Evolutionary conservation across 75 land plant genomes (phyloP), one percentile per base, ranked within the genome.

Genomic region (Sequoiadendron giganteum): DNA sequence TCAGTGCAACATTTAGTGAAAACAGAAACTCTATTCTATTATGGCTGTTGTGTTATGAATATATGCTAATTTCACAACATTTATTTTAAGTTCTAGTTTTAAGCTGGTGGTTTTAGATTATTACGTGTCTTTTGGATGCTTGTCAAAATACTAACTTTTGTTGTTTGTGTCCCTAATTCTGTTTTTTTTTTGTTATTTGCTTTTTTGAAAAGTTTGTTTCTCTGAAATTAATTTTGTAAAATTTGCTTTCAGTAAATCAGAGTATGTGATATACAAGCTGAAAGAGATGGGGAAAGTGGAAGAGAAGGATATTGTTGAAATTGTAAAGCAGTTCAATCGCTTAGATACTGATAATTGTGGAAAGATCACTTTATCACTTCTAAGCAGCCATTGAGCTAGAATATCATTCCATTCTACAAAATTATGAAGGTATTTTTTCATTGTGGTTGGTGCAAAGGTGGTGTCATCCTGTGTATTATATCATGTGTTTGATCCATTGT

Each of bases 211-310:
- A n/a, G 54, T 45, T 1, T 25, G 10, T 47, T 82, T 45, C n/a
- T 82, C 43, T 47, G 52, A 82, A 1, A 11, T 82, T 82, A n/a
- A 47, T 45, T 82, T 19, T 82, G 52, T 45, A 82, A 21, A n/a
- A 10, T 82, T 45, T 82, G 52, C 52, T 86, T 91, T 43, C 95
- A 95, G 96, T 85, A 95, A 95, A 85, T 95, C 96, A 68, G 96
- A 95, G 83, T 93, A n/a, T 90, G 95, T 95, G 25, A 86, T 95
- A 55, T 91, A 92, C 93, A 95, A 95, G 89, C 90, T 95, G 16
- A 95, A 92, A 82, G 95, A 95, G 87, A 91, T 95, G 95, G 95
- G 93, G 25, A 92, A 94, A 84, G 88, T 95, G 25, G 80, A 79
- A 32, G 90, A 93, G 38, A 89, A 90, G 52, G 94, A 95, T 21